Evolutionary conservation across 2,329 filamentous ascomycete species (phyloP), one percentile per base, ranked within the genome.

Genomic region (Scopulariopsis brevicaulis): DNA sequence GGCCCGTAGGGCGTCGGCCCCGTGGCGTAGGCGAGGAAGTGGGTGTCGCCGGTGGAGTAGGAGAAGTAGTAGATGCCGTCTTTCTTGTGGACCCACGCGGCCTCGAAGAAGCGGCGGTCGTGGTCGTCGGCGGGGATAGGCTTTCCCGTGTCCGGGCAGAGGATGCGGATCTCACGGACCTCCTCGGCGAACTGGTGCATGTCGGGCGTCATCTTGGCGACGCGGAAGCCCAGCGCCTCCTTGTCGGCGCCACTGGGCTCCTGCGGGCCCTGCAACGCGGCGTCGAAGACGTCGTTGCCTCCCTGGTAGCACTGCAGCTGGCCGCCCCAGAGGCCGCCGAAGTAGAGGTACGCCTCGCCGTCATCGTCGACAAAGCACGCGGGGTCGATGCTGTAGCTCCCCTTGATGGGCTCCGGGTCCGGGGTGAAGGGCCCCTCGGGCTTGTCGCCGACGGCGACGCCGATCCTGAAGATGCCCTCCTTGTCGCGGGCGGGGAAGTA

Each of bases 241-340:
- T 77, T 78, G n/a, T 77, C 81, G 1, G 67, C 65, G 10, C 82
- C 83, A 1, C 68, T 69, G 0, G 85, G 82, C 66, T 88, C 85
- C 68, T 83, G 76, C 2, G 82, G 76, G 0, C 81, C 79, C 24
- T 75, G 73, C 73, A 76, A 79, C 4, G 72, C 65, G 3, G 68
- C 69, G 63, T 87, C 82, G 65, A 85, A 91, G 34, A 67, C 62
- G 60, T 72, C 71, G 61, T 77, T 70, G 37, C 81, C 79, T 32
- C 69, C 71, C 63, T 78, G 76, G 80, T 88, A 92, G 74, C 87
- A 90, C 70, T 91, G 87, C 62, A 92, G 73, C 71, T 92, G 88
- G 0, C 88, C 88, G 59, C 88, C 88, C 88, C 88, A 92, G 24
- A 92, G 78, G 0, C 88, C 88, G 52, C 88, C 88, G 63, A 91